Conservation (phyloP, 2,329 filamentous ascomycete species). For the Ophiostoma montium region DNA sequence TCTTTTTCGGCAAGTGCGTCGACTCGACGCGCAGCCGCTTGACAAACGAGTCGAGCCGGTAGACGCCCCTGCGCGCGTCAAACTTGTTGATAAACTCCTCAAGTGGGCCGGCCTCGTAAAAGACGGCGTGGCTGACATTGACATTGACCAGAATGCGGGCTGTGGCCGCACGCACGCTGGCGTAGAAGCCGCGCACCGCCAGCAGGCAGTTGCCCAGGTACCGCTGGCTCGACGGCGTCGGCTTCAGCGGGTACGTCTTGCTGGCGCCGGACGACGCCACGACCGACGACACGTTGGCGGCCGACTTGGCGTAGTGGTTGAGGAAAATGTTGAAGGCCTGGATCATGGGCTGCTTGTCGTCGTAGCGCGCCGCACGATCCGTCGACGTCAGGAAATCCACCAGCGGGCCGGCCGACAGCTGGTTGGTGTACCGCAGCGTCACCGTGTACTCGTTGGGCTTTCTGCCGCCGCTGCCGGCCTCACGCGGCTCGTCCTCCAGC, state of each 20-base stretch:
- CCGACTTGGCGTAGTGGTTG: constrained; percentile 21
- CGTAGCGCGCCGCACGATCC: constrained; percentile 11
- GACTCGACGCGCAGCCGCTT: constrained; percentile 23
- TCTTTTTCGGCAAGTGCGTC: constrained; percentile 23
- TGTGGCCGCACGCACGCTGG: constrained; percentile 21
- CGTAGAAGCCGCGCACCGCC: constrained; percentile 22
- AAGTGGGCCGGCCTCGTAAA: constrained; percentile 19
- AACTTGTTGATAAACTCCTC: constrained; percentile 9
- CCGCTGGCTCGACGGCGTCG: not conserved
- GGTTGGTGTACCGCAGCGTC: constrained; percentile 15
- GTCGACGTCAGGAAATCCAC: constrained; percentile 18
- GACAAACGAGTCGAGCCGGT: constrained; percentile 23
- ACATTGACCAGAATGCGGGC: constrained; percentile 23
- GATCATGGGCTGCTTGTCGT: constrained; percentile 30
- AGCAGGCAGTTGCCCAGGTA: constrained; percentile 18
- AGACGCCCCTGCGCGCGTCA: not conserved
- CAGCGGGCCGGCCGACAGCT: constrained; percentile 15
- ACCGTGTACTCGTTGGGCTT: too few species aligned
- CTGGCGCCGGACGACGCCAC: constrained; percentile 13
- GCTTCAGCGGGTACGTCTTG: not conserved
- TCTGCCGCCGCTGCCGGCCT: constrained; percentile 3
- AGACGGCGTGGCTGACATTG: constrained; percentile 22
- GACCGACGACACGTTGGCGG: constrained; percentile 15
- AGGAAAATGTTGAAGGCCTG: constrained; percentile 63
- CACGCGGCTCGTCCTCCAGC: constrained; percentile 17